Base-by-base conservation (phyloP, 2,329 filamentous ascomycete species). In the Stemphylium lycopersici region DNA sequence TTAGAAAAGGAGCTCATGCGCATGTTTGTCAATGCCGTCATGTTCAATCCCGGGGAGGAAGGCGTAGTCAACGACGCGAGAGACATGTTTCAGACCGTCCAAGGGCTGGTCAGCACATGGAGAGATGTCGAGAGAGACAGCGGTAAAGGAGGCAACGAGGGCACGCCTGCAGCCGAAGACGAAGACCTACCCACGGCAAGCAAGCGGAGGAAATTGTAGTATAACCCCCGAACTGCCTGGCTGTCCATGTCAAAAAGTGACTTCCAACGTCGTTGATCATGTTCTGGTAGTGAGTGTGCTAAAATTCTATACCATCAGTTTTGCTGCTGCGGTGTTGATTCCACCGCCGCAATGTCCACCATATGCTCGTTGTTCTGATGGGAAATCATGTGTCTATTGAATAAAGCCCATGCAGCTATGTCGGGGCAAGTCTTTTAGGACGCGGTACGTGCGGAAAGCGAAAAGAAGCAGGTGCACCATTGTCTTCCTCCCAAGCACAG, bases 1-100 rank as follows among this genome's bases (percentile, higher is more conserved):
- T 82, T 98, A 13, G 93, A 98, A 76, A 91, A 92, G 62, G 93
- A 98, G 73, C 80, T 98, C 10, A 91, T 96, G 66, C 90, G 96
- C 66, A 97, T 98, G 90, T 96, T 98, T 74, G 91, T 92, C 63
- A 98, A 98, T 69, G 93, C 95, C 15, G 90, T 97, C 76, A 98
- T 99, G 95, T 99, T 96, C 80, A 98, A 98, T 66, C 87, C 90
- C 0, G 91, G 96, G 58, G 91, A 96, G 74, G 91, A 93, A 33
- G 91, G 90, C 3, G 87, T 97, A 26, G 93, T 96, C 29, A 88
- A 90, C 55, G 91, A 96, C 69, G 92, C 93, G 1, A 82, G 89
- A 52, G 89, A 91, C 73, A 97, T 97, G 92, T 96, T 91, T 67
- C 83, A 89, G 55, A 90, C 93, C 74, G 90, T 96, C 1, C 89